Evolutionary conservation across 2,329 filamentous ascomycete genomes (phyloP), one percentile per base, ranked within the genome.

Genomic region (Diaporthe vexans): DNA sequence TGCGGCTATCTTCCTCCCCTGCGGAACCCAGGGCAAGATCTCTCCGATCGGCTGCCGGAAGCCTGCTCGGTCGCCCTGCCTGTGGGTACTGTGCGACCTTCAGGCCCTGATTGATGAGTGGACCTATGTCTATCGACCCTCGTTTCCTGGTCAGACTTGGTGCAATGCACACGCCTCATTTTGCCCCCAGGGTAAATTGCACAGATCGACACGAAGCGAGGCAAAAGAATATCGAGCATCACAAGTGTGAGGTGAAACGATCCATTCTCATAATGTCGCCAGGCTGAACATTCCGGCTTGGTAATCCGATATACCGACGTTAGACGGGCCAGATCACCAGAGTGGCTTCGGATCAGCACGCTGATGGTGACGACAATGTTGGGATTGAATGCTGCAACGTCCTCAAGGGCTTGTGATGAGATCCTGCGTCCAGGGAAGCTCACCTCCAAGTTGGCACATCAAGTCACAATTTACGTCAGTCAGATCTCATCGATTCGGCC

Each of bases 31-130:
- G 1, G 46, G 40, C 24, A 21, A 67, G 63, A 67, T 67, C 63
- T 67, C 63, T 24, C 29, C 63, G 63, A 67, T 67, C 63, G 63
- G 63, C 52, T 67, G 46, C 46, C 63, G 46, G 46, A 67, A 52
- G n/a, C n/a, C n/a, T 67, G 61, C 61, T 67, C 29, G 46, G 29
- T 26, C 15, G n/a, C 46, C 21, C 15, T 54, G 63, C 13, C 33
- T 52, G 33, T 68, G 63, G 63, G n/a, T 68, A 26, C 48, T 35
- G 33, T 54, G 19, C 46, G 40, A 52, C 33, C 46, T 68, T 37
- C 48, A 54, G 48, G 21, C 48, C 63, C 48, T 54, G 46, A 35
- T 21, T 33, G 48, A 68, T 40, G 63, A 29, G 48, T 68, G 29
- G 48, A 54, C 54, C 33, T 33, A 9, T 21, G 54, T 54, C 29